Base-by-base conservation (phyloP, 768 basidiomycete species). In the Antrodiella citrinella region DNA sequence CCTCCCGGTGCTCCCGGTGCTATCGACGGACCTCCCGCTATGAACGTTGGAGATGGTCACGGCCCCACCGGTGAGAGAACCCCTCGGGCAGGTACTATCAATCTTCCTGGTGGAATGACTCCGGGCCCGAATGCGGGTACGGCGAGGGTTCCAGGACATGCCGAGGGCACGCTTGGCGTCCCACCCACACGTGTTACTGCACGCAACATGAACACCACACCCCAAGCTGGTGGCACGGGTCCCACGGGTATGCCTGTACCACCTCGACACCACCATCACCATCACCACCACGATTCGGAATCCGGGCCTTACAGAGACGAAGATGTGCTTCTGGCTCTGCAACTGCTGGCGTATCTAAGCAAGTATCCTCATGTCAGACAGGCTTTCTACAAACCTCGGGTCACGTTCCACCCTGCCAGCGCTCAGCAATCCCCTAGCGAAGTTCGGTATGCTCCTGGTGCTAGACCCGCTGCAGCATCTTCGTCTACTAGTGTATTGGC, bases 301-400 rank as follows among this genome's bases (percentile, higher is more conserved):
- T 59, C 67, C 0, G 86, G 86, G 0, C 88, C 86, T 0, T 96
- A 94, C 67, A 79, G 91, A 22, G 93, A 98, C 62, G 95, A 99
- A 59, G 94, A 96, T 54, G 91, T 98, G 0, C 72, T 98, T 1
- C 78, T 94, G 7, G 81, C 86, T 18, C 69, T 99, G 11, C 95
- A 99, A 65, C 81, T 98, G 2, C 76, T 99, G 1, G 96, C 96
- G 2, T 98, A 99, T 63, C 75, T 98, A 15, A 91, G 87, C 69
- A 98, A 99, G 67, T 98, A 99, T 63, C 93, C 96, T 0, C 95
- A 98, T 64, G 95, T 98, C 3, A 75, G 96, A 9, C 85, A 93
- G 60, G 91, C 93, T 4, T 98, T 99, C 63, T 96, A 98, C 65
- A 90, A 91, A 63, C 84, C 82, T 1, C 76, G 89, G 1, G 68